Percentiles rank a stretch among this genome's conserved stretches.
Evolutionary conservation across 208 protist species (phyloP).

Genomic region (Kentomonas sorsogonicus): DNA sequence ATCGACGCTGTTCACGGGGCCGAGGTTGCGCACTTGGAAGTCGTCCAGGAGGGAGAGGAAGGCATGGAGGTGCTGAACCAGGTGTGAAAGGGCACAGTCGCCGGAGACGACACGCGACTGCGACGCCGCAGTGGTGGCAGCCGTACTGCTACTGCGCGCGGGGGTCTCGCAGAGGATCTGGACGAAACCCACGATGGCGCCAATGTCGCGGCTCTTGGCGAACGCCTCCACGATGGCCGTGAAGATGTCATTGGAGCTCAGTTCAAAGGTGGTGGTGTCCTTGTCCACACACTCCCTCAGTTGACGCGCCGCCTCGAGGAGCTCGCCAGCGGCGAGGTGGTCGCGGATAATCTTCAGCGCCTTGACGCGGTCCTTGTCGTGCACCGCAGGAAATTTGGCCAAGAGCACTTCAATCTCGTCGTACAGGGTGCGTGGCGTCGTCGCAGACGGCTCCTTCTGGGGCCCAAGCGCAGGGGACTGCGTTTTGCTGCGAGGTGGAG

Average conservation of each 20-base stretch:
- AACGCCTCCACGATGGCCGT: conserved; percentile 21
- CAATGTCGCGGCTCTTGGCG: conserved; percentile 17
- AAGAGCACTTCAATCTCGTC: no score
- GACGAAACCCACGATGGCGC: conserved; percentile 24
- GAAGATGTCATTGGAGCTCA: conserved; percentile 52
- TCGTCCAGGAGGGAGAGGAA: conserved; percentile 29
- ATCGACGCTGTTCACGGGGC: conserved; percentile 14
- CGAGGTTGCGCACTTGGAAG: conserved; percentile 19
- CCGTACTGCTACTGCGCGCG: conserved; percentile 5
- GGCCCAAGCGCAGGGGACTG: no score
- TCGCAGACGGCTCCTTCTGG: no score
- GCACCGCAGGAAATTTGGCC: no score
- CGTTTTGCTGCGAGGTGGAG: no score
- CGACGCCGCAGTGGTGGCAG: conserved; percentile 4
- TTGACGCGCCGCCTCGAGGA: no score
- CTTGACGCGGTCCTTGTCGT: no score
- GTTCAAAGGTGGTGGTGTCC: conserved; percentile 61
- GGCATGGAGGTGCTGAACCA: conserved; percentile 33
- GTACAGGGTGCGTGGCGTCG: no score
- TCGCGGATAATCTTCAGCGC: no score
- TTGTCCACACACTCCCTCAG: no score
- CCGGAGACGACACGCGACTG: not conserved
- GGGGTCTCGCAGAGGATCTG: conserved; percentile 17
- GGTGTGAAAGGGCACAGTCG: conserved; percentile 9
- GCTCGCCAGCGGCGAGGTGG: no score